These are phyloP conservation scores for Aspergillus sergii DNA, from an alignment of 2,329 filamentous ascomycete species.

Conservation along the genomic window DNA sequence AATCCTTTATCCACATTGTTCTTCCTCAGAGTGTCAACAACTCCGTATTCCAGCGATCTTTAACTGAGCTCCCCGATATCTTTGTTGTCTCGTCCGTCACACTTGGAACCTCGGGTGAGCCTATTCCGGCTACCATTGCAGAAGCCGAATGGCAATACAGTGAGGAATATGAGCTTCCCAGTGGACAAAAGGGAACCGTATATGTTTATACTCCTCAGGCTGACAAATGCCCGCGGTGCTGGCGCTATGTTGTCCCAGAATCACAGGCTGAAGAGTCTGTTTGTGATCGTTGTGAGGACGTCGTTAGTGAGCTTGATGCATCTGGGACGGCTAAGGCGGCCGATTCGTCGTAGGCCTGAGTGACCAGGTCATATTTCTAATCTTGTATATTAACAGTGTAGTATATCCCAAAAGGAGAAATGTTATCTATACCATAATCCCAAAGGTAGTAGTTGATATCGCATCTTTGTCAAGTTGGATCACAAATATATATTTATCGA, in stretches of 20 bases:
- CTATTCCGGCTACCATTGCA: slow-evolving; percentile 28
- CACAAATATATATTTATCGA: background rate
- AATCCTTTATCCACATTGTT: slow-evolving; percentile 65
- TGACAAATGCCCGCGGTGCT: slow-evolving; percentile 84
- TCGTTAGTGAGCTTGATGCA: slow-evolving; percentile 52
- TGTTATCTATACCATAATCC: background rate
- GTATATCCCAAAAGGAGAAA: background rate
- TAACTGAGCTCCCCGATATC: slow-evolving; percentile 60
- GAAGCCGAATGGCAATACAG: slow-evolving; percentile 47
- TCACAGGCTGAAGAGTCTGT: slow-evolving; percentile 58
- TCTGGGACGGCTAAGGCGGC: background rate
- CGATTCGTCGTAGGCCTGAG: background rate
- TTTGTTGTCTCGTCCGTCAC: slow-evolving; percentile 71
- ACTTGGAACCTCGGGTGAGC: slow-evolving; percentile 43
- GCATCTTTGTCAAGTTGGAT: background rate
- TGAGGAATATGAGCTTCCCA: slow-evolving; percentile 42
- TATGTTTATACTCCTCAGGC: slow-evolving; percentile 52
- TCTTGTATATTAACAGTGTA: background rate
- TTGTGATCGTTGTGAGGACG: slow-evolving; percentile 73
- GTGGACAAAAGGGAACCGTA: slow-evolving; percentile 36
- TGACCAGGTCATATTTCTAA: background rate
- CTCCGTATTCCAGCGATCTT: slow-evolving; percentile 33
- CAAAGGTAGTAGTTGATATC: background rate
- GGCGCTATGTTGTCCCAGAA: slow-evolving; percentile 73
- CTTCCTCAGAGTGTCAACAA: slow-evolving; percentile 23